Conservation (phyloP, 768 basidiomycete genomes). For the Ramaria sp. region DNA sequence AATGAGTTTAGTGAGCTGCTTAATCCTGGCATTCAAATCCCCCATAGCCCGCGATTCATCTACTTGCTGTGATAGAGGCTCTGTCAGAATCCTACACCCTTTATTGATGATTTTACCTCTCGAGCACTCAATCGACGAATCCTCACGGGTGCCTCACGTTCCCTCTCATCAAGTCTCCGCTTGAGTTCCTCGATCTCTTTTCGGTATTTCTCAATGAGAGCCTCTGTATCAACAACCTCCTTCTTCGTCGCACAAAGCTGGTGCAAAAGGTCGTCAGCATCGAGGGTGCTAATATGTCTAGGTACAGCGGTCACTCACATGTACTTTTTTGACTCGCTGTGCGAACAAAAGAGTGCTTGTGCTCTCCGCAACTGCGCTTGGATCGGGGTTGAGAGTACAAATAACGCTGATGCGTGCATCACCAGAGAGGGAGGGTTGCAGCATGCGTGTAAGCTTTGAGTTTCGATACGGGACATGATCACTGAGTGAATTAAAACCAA, state of each 20-base stretch:
- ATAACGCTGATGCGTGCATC: constrained; percentile 95
- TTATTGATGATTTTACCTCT: constrained; percentile 25
- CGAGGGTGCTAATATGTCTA: background rate
- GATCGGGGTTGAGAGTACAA: constrained; percentile 88
- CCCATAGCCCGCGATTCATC: constrained; percentile 80
- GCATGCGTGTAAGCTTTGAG: constrained; percentile 86
- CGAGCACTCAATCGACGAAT: constrained; percentile 40
- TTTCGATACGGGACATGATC: constrained; percentile 94
- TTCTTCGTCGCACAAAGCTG: constrained; percentile 83
- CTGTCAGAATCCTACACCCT: background rate
- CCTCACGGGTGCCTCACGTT: constrained; percentile 45
- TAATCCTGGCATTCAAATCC: constrained; percentile 69
- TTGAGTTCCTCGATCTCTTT: constrained; percentile 91
- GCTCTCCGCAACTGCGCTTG: constrained; percentile 68
- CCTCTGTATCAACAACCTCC: constrained; percentile 88
- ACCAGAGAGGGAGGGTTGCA: constrained; percentile 90
- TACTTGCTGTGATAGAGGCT: constrained; percentile 45
- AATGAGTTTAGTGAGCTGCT: constrained; percentile 75
- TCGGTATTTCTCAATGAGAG: constrained; percentile 86
- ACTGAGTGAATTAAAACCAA: constrained; percentile 22
- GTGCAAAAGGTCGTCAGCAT: background rate
- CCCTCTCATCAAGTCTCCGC: constrained; percentile 55
- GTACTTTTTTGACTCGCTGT: constrained; percentile 81
- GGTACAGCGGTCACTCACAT: constrained; percentile 29
- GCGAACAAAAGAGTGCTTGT: constrained; percentile 88